Evolutionary conservation across 306 rosid species (phyloP), one percentile per base, ranked within the genome.

Genomic region (Styphnolobium japonicum): DNA sequence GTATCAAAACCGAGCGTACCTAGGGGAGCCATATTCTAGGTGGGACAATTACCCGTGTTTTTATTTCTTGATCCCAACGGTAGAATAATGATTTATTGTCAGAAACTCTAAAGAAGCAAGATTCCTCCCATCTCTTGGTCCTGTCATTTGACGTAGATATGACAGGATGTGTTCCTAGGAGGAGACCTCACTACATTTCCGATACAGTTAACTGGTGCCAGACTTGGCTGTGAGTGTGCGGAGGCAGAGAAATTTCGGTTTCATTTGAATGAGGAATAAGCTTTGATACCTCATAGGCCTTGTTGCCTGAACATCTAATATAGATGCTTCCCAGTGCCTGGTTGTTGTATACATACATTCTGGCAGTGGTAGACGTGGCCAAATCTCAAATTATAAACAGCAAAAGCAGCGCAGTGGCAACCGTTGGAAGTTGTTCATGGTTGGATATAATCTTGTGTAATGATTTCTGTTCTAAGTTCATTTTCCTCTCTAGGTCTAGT

Each of bases 371-470:
- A 51, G 68, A 67, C 23, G 53, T 25, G 33, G 46, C 25, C 3
- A 0, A 27, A 27, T 78, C 25, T 7, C 29, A 42, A 61, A 3
- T 57, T 57, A 57, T 23, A 5, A 21, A 56, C 6, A 40, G 4
- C 7, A 21, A 11, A 16, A 56, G 7, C 2, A 56, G 3, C n/a
- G n/a, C n/a, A n/a, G 58, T 66, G 10, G 25, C 10, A 27, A 67
- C 53, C 67, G 67, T 66, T 67, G 61, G 36, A 49, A 36, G 18
- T 15, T 78, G 2, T 25, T 67, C 76, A 67, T 78, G 58, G 55
- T 67, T 51, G 2, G n/a, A 23, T 19, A 5, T 46, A 16, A 21
- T n/a, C n/a, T 11, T 0, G 3, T 23, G 2, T 57, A 9, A 27
- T 25, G 65, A 19, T 57, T 57, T 27, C 19, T 62, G 49, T 36